Evolutionary conservation across 345 rosid genomes (phyloP), one percentile per base, ranked within the genome.

Genomic region (Tarenaya hassleriana): DNA sequence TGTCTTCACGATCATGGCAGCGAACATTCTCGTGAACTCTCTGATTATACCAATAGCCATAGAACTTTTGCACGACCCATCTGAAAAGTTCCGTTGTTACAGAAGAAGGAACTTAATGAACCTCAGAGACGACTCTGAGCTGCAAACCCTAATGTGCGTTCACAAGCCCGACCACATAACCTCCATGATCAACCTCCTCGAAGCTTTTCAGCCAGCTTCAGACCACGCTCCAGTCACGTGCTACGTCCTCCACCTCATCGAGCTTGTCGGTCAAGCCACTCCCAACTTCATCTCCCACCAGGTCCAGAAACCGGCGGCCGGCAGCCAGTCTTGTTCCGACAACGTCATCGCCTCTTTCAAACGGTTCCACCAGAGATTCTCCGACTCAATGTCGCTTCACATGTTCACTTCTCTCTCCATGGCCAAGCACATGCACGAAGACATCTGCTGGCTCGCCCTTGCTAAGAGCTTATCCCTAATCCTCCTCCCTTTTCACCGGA

Each of bases 201-300:
- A 52, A 19, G 32, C 63, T 3, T 56, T 41, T 8, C 46, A 41
- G 5, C 72, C 84, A 2, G n/a, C n/a, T n/a, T 39, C 71, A 0
- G 52, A 37, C 34, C 71, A 75, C 1, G 41, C 58, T 20, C 78
- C 76, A 4, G 0, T 77, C 8, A 7, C 12, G 3, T 64, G 77
- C 32, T 41, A 66, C 52, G 90, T 61, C 10, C 77, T 76, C 54
- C 86, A 77, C 47, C 75, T 82, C 7, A 17, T 70, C 11, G 72
- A 82, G 71, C 68, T 77, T 15, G 46, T 56, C 1, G 87, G 85
- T 20, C 66, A 59, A 51, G 60, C 71, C 38, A 56, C 64, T 31
- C 89, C 94, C 0, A 34, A 75, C 16, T 70, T 79, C 54, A 64
- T 79, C 32, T 58, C 76, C 41, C 87, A 82, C 68, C 61, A 69